phyloP scores from a whole-genome alignment of 768 basidiomycete genomes.

The Auricularia sp. region DNA sequence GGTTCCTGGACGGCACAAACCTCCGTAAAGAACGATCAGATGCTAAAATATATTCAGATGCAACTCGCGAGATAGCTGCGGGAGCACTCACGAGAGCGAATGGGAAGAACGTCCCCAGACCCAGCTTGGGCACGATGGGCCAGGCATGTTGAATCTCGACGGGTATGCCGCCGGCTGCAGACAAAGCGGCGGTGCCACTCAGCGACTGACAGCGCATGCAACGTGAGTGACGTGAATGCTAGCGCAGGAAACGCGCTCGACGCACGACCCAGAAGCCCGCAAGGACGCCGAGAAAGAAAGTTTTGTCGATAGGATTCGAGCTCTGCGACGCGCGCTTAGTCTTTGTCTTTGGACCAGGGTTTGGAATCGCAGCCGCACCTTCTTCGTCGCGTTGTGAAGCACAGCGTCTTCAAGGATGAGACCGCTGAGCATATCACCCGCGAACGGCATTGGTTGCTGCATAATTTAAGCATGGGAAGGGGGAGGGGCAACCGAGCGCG shows the following conservation, averaged over 20 bases:
- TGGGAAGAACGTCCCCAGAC: constrained; percentile 10
- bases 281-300: constrained; percentile 11
- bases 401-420: constrained; percentile 12
- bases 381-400: constrained; percentile 11
- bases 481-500: no score
- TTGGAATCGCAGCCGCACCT: neutral
- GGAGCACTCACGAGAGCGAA: constrained; percentile 7
- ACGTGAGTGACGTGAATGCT: neutral
- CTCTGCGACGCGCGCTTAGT: neutral
- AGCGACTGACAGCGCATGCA: neutral
- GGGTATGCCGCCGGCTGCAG: constrained; percentile 9
- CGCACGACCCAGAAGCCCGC: constrained; percentile 11
- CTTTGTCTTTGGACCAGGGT: neutral
- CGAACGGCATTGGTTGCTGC: neutral
- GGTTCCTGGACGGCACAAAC: no score
- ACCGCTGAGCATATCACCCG: constrained; percentile 11
- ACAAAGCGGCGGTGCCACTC: constrained; percentile 10
- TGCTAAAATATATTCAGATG: neutral
- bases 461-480: neutral
- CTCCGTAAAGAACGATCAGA: constrained; percentile 11
- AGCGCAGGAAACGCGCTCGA: neutral
- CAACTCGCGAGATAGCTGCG: neutral
- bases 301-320: constrained; percentile 8
- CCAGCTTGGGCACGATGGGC: constrained; percentile 12
- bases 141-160: constrained; percentile 5